phyloP scores from a whole-genome alignment of 2,329 filamentous ascomycete species.

The Trichoderma aggressivum region DNA sequence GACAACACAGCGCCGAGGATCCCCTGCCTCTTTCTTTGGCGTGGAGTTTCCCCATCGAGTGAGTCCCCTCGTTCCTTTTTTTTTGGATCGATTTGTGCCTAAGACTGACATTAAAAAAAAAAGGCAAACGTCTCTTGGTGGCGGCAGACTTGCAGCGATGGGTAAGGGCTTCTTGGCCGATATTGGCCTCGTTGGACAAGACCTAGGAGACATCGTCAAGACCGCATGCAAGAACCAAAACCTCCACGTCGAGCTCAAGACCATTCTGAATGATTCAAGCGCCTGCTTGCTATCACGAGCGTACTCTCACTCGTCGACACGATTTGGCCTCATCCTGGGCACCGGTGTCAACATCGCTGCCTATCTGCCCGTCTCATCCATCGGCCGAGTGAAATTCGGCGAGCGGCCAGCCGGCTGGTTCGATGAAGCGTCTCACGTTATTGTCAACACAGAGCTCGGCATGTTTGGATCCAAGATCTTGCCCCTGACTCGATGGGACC shows the following conservation, averaged over 20 bases:
- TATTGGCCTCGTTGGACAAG: conserved; percentile 54
- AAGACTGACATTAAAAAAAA: not conserved
- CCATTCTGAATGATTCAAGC: conserved; percentile 65
- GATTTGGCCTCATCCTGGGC: conserved; percentile 63
- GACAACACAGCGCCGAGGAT: conserved; percentile 35
- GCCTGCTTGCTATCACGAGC: conserved; percentile 64
- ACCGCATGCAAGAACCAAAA: conserved; percentile 49
- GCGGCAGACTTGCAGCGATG: conserved; percentile 59
- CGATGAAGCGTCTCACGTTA: conserved; percentile 56
- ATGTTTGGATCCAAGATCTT: conserved; percentile 62
- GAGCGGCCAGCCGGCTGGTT: conserved; percentile 54
- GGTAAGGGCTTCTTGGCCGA: conserved; percentile 64
- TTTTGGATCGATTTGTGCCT: not conserved
- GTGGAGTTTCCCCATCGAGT: conserved; percentile 71
- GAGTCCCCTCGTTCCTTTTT: conserved; percentile 30
- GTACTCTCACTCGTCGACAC: conserved; percentile 55
- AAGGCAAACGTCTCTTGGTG: conserved; percentile 61
- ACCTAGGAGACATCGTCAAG: conserved; percentile 57
- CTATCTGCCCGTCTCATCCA: conserved; percentile 56
- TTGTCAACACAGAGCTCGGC: conserved; percentile 64
- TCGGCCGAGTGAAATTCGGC: conserved; percentile 56
- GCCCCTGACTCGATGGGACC: conserved; percentile 61
- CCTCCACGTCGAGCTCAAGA: conserved; percentile 54
- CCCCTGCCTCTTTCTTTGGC: conserved; percentile 59
- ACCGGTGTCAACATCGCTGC: conserved; percentile 66